Evolutionary conservation across 345 rosid genomes (phyloP), one percentile per base, ranked within the genome.

Genomic region (Eucalyptus regnans): DNA sequence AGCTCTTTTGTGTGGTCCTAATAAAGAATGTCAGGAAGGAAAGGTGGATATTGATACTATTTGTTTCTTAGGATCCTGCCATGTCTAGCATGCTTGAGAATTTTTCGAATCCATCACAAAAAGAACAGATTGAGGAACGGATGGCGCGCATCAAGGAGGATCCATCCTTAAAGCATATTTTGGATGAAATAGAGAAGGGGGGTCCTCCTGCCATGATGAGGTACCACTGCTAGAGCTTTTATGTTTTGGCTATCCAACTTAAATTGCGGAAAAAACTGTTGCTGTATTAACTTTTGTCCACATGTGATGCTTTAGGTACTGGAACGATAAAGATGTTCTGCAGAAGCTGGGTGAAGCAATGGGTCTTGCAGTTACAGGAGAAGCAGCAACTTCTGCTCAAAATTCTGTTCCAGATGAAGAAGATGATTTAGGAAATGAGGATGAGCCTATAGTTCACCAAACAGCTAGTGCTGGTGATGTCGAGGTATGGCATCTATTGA

Each of bases 161-260:
- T 91, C 99, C 99, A 4, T 92, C 96, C 64, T 91, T 98, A 93
- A 98, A 98, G 91, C 96, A 94, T 90, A 95, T 98, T 88, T 90
- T 98, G 49, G 99, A 97, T 29, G 99, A 98, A 93, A 96, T 98
- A 48, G 99, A 98, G 93, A 91, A 90, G 50, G 99, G 99, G 89
- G 99, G 99, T 89, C 99, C 98, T 23, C 94, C 97, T 93, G 97
- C 98, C 87, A 96, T 97, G 98, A 95, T 97, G 99, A 98, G 95
- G 99, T 98, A 25, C 94, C 66, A 85, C 88, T 87, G 16, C 88
- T 86, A 44, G 51, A 52, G 89, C 62, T 15, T 49, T 56, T 23
- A 85, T 76, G 27, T 58, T 43, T 87, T 44, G n/a, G 16, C 29
- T 44, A 16, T 56, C 52, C 27, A n/a, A 16, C 20, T 86, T 86